phyloP scores from a whole-genome alignment of 768 basidiomycete genomes.

The Tubosaeta brunneosetosa region DNA sequence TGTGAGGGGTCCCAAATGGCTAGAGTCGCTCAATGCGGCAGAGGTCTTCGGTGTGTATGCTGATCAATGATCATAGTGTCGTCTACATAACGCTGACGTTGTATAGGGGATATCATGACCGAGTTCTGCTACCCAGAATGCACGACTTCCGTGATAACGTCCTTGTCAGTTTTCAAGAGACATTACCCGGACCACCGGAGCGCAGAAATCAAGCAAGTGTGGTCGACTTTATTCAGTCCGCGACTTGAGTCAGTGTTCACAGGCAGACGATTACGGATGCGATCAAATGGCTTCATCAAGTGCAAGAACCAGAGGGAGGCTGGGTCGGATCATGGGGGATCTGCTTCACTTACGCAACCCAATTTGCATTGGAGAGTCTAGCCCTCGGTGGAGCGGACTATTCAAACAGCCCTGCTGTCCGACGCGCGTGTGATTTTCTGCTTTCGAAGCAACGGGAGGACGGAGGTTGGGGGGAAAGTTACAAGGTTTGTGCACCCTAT shows the following conservation, averaged over 20 bases:
- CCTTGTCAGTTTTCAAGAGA: slow-evolving; percentile 78
- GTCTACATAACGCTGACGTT: not conserved
- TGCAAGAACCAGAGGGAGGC: too few species aligned
- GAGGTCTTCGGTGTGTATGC: slow-evolving; percentile 81
- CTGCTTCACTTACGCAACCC: too few species aligned
- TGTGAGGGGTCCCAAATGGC: slow-evolving; percentile 71
- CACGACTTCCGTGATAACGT: slow-evolving; percentile 92
- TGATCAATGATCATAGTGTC: too few species aligned
- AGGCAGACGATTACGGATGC: too few species aligned
- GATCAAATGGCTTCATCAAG: too few species aligned
- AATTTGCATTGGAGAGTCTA: slow-evolving; percentile 91
- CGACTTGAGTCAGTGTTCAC: not conserved
- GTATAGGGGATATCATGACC: slow-evolving; percentile 83
- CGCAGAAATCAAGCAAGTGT: slow-evolving; percentile 68
- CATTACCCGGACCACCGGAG: slow-evolving; percentile 75
- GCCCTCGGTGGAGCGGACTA: slow-evolving; percentile 88
- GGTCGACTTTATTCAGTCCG: not conserved
- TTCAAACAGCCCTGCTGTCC: slow-evolving; percentile 59
- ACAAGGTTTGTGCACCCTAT: too few species aligned
- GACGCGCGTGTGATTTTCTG: too few species aligned
- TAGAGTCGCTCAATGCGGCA: slow-evolving; percentile 89
- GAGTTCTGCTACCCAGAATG: too few species aligned
- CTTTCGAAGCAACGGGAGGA: too few species aligned
- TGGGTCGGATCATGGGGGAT: too few species aligned
- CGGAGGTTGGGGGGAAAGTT: too few species aligned